Percentiles rank a stretch among this genome's conserved stretches.
Conservation (phyloP, 140 eudicot species). For the Erigeron philadelphicus region DNA sequence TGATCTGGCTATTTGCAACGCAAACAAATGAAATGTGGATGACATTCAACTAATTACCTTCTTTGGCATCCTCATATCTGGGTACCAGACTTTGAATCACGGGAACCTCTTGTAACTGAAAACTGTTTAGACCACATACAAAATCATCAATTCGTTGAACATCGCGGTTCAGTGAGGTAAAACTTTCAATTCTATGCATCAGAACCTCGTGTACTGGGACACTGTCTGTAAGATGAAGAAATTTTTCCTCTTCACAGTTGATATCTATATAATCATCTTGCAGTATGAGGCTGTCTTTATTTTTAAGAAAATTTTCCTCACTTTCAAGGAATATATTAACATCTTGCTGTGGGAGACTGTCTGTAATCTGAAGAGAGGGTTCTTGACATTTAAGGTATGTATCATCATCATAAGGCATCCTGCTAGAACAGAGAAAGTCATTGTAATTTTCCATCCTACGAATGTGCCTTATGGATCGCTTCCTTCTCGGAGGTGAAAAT, state of each 20-base stretch:
- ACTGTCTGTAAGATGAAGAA: background rate
- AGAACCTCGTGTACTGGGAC: slow-evolving; percentile 20
- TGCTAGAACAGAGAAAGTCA: background rate
- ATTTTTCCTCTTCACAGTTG: background rate
- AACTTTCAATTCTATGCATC: slow-evolving; percentile 15
- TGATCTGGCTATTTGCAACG: slow-evolving; percentile 2
- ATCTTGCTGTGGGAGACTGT: background rate
- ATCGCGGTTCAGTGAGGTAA: slow-evolving; percentile 5
- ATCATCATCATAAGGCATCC: slow-evolving; percentile 12
- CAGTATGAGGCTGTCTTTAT: no score
- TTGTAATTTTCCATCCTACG: slow-evolving; percentile 13
- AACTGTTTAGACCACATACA: slow-evolving; percentile 1
- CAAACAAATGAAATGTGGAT: background rate
- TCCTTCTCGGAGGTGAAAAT: slow-evolving; percentile 24
- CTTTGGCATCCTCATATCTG: slow-evolving; percentile 2
- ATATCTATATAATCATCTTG: no score
- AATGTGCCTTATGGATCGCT: slow-evolving; percentile 25
- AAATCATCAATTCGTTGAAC: slow-evolving; percentile 4
- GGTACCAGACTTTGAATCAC: slow-evolving; percentile 25
- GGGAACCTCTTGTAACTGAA: slow-evolving; percentile 18
- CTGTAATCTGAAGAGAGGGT: slow-evolving; percentile 12
- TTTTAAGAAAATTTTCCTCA: no score
- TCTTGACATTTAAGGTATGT: slow-evolving; percentile 10
- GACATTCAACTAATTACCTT: slow-evolving; percentile 25
- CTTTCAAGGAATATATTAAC: background rate